phyloP scores from a whole-genome alignment of 169 alveolate species.

The Eimeria maxima region DNA sequence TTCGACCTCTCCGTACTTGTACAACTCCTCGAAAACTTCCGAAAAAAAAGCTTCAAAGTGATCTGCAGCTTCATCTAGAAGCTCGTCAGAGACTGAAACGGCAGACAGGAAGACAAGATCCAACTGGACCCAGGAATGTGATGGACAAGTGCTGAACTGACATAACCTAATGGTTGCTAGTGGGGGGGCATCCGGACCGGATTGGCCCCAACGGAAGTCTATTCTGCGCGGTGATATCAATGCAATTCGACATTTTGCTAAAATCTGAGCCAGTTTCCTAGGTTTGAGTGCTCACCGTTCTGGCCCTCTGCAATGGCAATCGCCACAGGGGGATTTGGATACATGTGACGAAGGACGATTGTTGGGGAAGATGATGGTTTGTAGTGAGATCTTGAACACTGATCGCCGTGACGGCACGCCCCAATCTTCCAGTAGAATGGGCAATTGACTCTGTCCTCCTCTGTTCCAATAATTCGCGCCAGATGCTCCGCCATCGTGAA shows the following conservation, averaged over 20 bases:
- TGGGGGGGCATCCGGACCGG: neutral
- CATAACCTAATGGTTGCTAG: neutral
- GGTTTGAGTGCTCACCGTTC: constrained; percentile 87
- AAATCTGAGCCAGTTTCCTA: neutral
- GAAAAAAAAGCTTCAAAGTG: constrained; percentile 99
- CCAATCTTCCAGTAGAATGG: constrained; percentile 99
- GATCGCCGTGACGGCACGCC: constrained; percentile 99
- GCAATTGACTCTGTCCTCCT: constrained; percentile 99
- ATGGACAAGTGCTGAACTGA: neutral
- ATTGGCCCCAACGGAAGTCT: neutral
- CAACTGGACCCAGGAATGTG: neutral
- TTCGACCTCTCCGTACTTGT: constrained; percentile 98
- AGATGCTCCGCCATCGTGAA: constrained; percentile 98
- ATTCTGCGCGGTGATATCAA: neutral
- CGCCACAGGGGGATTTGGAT: constrained; percentile 99
- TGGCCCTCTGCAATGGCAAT: constrained; percentile 99
- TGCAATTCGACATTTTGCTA: neutral
- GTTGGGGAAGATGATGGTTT: constrained; percentile 97
- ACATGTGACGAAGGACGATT: constrained; percentile 97
- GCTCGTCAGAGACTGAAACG: constrained; percentile 92
- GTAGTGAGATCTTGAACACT: constrained; percentile 99
- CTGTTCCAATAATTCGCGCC: constrained; percentile 99
- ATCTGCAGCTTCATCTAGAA: constrained; percentile 98
- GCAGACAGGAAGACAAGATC: neutral
- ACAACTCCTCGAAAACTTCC: constrained; percentile 97